Evolutionary conservation across 2,329 filamentous ascomycete species (phyloP), one percentile per base, ranked within the genome.

Genomic region (Ambrosiella xylebori): DNA sequence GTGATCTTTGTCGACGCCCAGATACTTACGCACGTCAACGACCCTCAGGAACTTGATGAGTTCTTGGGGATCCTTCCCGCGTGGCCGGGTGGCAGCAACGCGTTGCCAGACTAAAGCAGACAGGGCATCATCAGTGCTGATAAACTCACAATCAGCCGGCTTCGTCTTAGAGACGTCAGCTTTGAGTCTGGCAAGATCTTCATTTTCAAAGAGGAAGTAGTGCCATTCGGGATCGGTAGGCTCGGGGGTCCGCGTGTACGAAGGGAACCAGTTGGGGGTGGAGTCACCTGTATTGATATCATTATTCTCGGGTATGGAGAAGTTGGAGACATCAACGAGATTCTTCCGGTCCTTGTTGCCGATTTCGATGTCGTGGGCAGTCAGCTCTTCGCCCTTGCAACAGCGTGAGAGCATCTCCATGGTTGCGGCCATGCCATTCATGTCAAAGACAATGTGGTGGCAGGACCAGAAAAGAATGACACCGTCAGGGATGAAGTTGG

Each of bases 91-190:
- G 15, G 37, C 17, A 9, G 35, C 35, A 19, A 51, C 47, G 17
- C 52, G 52, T 54, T 54, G 52, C 52, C 52, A 54, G 15, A 19
- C 12, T 13, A 54, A 27, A 13, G 55, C 41, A 19, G 45, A 27
- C 7, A 57, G 35, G 35, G 55, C 55, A 27, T 57, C 55, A 35
- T 57, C 55, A 17, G 55, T 57, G 37, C 44, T 50, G 44, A 57
- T 19, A 36, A 50, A 57, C 45, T 49, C 27, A 17, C n/a, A 35
- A 40, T 40, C 35, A 45, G 55, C 55, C 5, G 55, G 55, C 44
- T 50, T 40, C 9, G 44, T 57, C 7, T 47, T 37, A 12, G 15
- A 38, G 7, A 37, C 55, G 3, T 50, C 45, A 12, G 44, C 45
- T 36, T 57, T 57, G 35, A 57, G 35, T 12, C n/a, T n/a, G 11